Evolutionary conservation across 108 stramenopile genomes (phyloP), one percentile per base, ranked within the genome.

Genomic region (Cyclotella cryptica): DNA sequence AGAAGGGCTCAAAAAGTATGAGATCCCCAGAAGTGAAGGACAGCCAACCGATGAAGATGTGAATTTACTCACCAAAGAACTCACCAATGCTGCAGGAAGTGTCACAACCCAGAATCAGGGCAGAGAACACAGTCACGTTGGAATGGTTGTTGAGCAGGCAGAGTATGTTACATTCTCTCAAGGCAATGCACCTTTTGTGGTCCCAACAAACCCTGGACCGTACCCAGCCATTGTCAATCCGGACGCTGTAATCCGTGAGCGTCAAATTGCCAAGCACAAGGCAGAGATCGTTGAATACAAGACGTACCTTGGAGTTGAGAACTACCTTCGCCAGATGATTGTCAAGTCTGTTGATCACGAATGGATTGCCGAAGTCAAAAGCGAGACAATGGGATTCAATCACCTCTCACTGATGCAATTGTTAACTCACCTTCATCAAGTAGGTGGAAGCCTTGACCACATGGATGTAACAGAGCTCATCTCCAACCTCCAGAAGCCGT

Each of bases 41-140:
- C 74, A 75, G 66, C 74, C 74, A 66, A 66, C 64, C 10, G 64
- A 66, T 18, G 51, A 75, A 43, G 65, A 53, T 44, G 26, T 75
- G 30, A 55, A 42, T 17, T 21, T 57, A 35, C 65, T 75, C 64
- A 26, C 3, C 10, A 66, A 66, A 66, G 74, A 75, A 66, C 43
- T 75, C 22, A 57, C 54, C 21, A 44, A 40, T 21, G 54, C 54
- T 53, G 65, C 65, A 15, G 74, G 26, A 27, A 66, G 53, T 35
- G 43, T 75, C 53, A 22, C 74, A 43, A 75, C 74, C 40, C 52
- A 1, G 24, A 55, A 55, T 54, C 4, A 65, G 18, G 74, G 74
- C 10, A 65, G 74, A 55, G 42, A 66, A 19, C 63, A 75, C 30
- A 65, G 74, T 15, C 74, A 75, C 30, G 55, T 66, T 10, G 65